These are phyloP conservation scores for Blastocystis sp. DNA, from an alignment of 352 stramenopile species.

Conservation along the genomic window DNA sequence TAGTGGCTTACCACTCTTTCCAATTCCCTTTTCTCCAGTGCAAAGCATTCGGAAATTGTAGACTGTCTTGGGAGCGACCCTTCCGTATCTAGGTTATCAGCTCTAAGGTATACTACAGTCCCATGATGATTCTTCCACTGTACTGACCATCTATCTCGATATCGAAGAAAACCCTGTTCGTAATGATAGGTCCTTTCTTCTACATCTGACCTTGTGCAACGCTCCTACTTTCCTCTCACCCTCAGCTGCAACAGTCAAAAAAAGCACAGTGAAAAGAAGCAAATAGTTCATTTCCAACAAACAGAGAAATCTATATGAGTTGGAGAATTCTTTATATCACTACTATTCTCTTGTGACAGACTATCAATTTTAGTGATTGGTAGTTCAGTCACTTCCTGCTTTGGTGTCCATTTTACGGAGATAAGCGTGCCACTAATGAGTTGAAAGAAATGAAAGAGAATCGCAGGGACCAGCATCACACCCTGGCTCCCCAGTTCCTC, in stretches of 20 bases:
- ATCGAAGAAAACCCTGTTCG: slow-evolving; percentile 85
- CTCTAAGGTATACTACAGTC: slow-evolving; percentile 70
- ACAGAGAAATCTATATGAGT: background rate
- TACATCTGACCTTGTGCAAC: background rate
- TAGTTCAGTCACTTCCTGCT: background rate
- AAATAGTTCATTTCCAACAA: background rate
- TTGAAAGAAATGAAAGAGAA: slow-evolving; percentile 45
- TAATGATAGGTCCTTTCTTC: slow-evolving; percentile 35
- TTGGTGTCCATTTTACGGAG: background rate
- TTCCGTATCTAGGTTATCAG: slow-evolving; percentile 20
- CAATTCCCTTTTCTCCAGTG: slow-evolving; percentile 87
- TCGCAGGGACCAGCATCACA: slow-evolving; percentile 26
- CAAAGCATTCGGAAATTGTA: slow-evolving; percentile 72
- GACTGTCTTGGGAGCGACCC: slow-evolving; percentile 61
- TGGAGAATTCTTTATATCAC: background rate
- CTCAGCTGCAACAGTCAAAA: background rate
- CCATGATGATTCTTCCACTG: slow-evolving; percentile 80
- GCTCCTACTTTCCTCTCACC: background rate
- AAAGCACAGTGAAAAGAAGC: background rate
- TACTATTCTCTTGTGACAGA: background rate
- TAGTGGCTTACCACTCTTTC: slow-evolving; percentile 73
- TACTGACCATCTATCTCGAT: slow-evolving; percentile 82
- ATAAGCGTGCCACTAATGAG: slow-evolving; percentile 22
- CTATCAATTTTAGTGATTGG: background rate
- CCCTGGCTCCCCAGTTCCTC: slow-evolving; percentile 8